phyloP scores from a whole-genome alignment of 495 filamentous ascomycete species.

The Penicillium atrosanguineum region DNA sequence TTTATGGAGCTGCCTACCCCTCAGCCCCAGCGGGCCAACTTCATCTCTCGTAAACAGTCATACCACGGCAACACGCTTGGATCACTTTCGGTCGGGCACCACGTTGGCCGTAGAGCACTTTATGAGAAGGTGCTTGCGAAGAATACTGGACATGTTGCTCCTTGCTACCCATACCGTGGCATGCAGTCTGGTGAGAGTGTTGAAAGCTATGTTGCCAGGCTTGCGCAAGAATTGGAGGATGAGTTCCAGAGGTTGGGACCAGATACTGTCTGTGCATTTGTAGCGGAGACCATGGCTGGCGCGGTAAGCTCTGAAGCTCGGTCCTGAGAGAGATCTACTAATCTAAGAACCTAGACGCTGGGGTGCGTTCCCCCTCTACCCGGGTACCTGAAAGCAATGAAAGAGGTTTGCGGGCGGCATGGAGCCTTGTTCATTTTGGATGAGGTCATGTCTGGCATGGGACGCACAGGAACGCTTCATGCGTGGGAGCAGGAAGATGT shows the following conservation, averaged over 20 bases:
- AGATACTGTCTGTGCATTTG: constrained; percentile 66
- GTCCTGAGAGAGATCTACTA: neutral
- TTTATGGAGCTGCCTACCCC: constrained; percentile 45
- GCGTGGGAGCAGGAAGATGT: constrained; percentile 61
- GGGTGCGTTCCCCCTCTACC: constrained; percentile 57
- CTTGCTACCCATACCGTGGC: constrained; percentile 61
- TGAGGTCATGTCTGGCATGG: constrained; percentile 75
- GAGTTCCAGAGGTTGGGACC: constrained; percentile 67
- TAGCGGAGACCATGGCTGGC: constrained; percentile 63
- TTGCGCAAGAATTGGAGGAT: constrained; percentile 65
- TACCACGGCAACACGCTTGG: constrained; percentile 75
- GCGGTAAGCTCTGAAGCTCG: constrained; percentile 31
- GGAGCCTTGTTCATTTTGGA: constrained; percentile 64
- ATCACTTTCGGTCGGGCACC: constrained; percentile 58
- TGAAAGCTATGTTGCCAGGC: constrained; percentile 47
- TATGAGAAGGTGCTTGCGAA: constrained; percentile 60
- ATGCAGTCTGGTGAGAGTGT: constrained; percentile 36
- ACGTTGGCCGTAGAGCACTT: constrained; percentile 53
- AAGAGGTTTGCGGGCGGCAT: constrained; percentile 56
- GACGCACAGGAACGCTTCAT: constrained; percentile 58
- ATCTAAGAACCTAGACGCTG: constrained; percentile 26
- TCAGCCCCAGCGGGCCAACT: constrained; percentile 43
- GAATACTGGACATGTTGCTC: constrained; percentile 58
- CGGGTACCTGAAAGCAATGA: constrained; percentile 59
- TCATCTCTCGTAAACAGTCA: constrained; percentile 61